Conservation (phyloP, 169 alveolate genomes). For the Neospora caninum region DNA sequence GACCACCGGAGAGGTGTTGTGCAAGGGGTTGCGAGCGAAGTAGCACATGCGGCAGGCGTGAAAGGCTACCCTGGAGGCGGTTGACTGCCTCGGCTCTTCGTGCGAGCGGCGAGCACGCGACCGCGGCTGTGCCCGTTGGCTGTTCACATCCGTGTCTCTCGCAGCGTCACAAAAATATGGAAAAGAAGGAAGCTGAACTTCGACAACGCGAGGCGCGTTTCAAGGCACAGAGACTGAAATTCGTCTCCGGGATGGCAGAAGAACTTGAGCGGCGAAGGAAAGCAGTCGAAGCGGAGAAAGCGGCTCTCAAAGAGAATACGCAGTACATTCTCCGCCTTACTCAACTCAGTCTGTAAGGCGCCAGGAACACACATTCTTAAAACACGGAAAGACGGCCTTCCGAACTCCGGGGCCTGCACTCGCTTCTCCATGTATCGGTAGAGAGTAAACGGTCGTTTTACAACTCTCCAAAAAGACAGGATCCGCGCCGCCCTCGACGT, state of each 20-base stretch:
- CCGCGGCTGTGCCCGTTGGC: too few species aligned
- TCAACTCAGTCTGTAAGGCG: conserved; percentile 16
- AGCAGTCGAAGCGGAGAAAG: conserved; percentile 38
- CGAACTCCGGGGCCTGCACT: background rate
- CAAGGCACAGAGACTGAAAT: background rate
- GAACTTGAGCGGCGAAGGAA: background rate
- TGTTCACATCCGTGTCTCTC: background rate
- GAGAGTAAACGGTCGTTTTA: too few species aligned
- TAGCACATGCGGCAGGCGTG: too few species aligned
- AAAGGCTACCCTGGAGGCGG: too few species aligned
- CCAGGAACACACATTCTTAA: too few species aligned
- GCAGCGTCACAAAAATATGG: conserved; percentile 31
- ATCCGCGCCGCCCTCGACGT: too few species aligned
- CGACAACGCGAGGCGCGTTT: conserved; percentile 10
- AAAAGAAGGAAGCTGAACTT: conserved; percentile 36
- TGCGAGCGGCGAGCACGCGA: too few species aligned
- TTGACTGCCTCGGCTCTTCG: too few species aligned
- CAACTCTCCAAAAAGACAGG: too few species aligned
- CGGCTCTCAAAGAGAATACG: conserved; percentile 47
- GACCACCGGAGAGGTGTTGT: too few species aligned
- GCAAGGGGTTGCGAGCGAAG: too few species aligned
- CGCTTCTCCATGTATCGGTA: background rate
- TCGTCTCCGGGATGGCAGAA: background rate
- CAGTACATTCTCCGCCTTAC: conserved; percentile 14
- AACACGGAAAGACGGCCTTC: background rate